Base-by-base conservation (phyloP, 106 monocot genomes). In the Dioscorea alata region DNA sequence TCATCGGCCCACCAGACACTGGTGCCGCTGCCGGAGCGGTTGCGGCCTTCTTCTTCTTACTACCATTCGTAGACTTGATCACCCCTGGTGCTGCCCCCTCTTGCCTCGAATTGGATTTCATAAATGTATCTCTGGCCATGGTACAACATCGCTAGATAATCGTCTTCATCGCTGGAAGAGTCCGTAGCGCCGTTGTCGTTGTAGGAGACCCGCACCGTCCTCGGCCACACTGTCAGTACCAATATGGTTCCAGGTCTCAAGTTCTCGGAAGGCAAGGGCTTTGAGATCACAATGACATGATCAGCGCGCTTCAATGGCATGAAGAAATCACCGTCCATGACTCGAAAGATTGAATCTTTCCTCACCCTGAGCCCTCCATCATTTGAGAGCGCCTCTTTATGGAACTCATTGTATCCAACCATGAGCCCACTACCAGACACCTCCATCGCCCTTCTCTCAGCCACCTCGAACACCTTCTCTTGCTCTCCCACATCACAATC, bases 401-500 rank as follows among this genome's bases (percentile, higher is more conserved):
- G n/a, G 32, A 79, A 68, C 12, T 77, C 85, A 24, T 89, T 82
- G 70, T 76, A 66, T 0, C 80, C 86, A 6, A 86, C 79, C 16
- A 89, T 85, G 13, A 89, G 64, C 0, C 82, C 88, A 0, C 81
- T 70, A 42, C 42, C 42, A 23, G 52, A 15, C 7, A 8, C 70
- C 53, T 66, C 61, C 76, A 18, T 53, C 13, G 66, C 68, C 18
- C 72, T 69, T 13, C 21, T 42, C 62, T 75, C 67, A 14, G 82
- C 85, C 53, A 70, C 76, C 60, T 23, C 14, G 71, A 89, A 79
- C 48, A 80, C 71, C 16, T 51, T 28, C 17, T 77, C 79, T 7
- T 75, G 59, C 4, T 57, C 63, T 17, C 56, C 58, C 16, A 69
- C 14, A 48, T 60, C 61, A 68, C 85, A 85, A 65, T 89, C 89